Conservation (phyloP, 2,329 filamentous ascomycete genomes). For the Neoscytalidium dimidiatum region DNA sequence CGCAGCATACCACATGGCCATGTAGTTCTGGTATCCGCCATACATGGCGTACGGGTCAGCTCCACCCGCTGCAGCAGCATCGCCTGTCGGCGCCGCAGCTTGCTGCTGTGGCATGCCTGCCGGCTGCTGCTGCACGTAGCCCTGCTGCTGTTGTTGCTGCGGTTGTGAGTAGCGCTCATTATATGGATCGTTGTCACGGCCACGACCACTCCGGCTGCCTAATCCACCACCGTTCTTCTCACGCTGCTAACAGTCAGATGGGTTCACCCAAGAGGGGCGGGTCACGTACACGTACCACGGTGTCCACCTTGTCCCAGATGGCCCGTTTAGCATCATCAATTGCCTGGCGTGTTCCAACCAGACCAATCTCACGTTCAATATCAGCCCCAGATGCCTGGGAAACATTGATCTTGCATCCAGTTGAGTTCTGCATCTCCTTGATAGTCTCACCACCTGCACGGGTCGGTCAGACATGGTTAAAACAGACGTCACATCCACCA, state of each 20-base stretch:
- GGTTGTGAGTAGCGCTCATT: conserved; percentile 51
- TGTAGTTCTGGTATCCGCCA: conserved; percentile 79
- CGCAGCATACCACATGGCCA: conserved; percentile 79
- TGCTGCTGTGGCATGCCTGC: conserved; percentile 31
- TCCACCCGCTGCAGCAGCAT: conserved; percentile 55
- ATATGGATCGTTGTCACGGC: conserved; percentile 40
- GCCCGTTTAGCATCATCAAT: conserved; percentile 80
- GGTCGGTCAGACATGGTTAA: conserved; percentile 25
- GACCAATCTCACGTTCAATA: conserved; percentile 80
- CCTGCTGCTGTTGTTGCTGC: conserved; percentile 44
- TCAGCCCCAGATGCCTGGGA: conserved; percentile 79
- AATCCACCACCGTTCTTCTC: conserved; percentile 46
- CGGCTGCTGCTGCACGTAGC: conserved; percentile 38
- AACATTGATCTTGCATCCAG: conserved; percentile 94
- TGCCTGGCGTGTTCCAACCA: conserved; percentile 75
- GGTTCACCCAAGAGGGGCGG: background rate
- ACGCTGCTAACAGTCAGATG: conserved; percentile 40
- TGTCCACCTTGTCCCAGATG: conserved; percentile 90
- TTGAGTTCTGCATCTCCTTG: conserved; percentile 85
- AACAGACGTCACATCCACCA: background rate
- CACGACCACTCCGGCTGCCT: conserved; percentile 38
- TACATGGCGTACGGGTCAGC: conserved; percentile 69
- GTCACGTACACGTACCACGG: conserved; percentile 65
- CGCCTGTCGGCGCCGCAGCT: conserved; percentile 54
- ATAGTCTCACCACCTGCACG: conserved; percentile 77